Evolutionary conservation across 2,329 filamentous ascomycete genomes (phyloP).

Genomic region (Nectriaceae sp.): DNA sequence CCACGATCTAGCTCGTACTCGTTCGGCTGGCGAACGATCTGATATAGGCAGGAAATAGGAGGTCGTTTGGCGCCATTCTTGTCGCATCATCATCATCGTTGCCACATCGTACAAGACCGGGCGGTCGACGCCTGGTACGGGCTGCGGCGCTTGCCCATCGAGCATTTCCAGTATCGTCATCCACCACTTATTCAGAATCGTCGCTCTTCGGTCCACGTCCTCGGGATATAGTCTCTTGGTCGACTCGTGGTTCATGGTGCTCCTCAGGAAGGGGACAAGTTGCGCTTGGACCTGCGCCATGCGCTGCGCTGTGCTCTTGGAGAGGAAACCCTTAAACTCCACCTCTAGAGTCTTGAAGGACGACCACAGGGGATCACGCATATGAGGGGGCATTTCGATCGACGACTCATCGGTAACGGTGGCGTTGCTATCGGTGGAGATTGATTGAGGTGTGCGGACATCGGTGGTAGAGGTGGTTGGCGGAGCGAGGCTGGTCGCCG

Average conservation of each 20-base stretch:
- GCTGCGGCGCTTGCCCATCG: conserved; percentile 66
- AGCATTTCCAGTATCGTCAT: conserved; percentile 78
- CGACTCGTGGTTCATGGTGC: conserved; percentile 68
- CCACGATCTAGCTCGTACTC: conserved; percentile 45
- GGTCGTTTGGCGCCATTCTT: conserved; percentile 80
- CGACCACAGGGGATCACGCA: conserved; percentile 56
- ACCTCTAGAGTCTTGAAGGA: conserved; percentile 56
- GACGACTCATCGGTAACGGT: conserved; percentile 47
- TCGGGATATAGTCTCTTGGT: conserved; percentile 68
- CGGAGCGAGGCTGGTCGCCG: conserved; percentile 46
- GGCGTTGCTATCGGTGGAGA: conserved; percentile 40
- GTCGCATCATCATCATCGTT: conserved; percentile 81
- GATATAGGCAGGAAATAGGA: conserved; percentile 65
- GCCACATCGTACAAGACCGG: conserved; percentile 78
- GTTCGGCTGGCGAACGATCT: conserved; percentile 54
- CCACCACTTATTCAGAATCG: conserved; percentile 92
- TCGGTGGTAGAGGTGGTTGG: conserved; percentile 41
- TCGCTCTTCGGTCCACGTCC: conserved; percentile 77
- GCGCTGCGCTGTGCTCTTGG: conserved; percentile 72
- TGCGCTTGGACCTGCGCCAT: conserved; percentile 72
- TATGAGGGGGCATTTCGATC: conserved; percentile 43
- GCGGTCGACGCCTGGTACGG: conserved; percentile 81
- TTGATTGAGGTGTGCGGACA: conserved; percentile 40
- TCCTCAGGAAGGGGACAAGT: conserved; percentile 76
- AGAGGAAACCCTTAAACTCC: conserved; percentile 60